A percentile compares a stretch with the other conserved stretches of the same genome.
Evolutionary conservation across 345 rosid species (phyloP).

Genomic region (Cardiospermum halicacabum): DNA sequence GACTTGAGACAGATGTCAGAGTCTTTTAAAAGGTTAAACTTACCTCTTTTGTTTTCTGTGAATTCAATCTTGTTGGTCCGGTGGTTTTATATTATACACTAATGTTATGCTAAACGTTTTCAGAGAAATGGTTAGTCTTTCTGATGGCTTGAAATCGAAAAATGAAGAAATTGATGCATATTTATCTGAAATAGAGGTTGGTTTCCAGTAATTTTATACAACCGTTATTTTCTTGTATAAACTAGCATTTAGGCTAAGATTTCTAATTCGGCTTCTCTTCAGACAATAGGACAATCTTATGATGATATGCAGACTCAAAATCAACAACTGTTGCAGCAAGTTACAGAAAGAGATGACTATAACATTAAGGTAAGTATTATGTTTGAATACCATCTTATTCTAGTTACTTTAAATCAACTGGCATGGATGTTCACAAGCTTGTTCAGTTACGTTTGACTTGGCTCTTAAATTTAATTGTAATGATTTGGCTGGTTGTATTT

Average conservation of each 20-base stretch:
- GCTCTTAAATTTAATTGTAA: not conserved
- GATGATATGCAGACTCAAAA: conserved; percentile 95
- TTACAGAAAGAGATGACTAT: conserved; percentile 96
- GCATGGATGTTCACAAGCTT: not conserved
- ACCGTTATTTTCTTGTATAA: conserved; percentile 17
- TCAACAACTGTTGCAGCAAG: conserved; percentile 89
- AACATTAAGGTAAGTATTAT: conserved; percentile 71
- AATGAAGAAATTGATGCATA: conserved; percentile 88
- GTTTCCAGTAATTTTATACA: conserved; percentile 17
- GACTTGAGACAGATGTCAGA: conserved; percentile 83
- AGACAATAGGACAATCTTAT: conserved; percentile 93
- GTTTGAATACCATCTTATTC: conserved; percentile 8
- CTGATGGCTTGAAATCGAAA: conserved; percentile 73
- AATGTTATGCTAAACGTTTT: conserved; percentile 17
- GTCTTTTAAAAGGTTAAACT: conserved; percentile 66
- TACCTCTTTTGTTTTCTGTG: conserved; percentile 2
- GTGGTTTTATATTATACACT: not conserved
- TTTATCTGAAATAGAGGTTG: conserved; percentile 90
- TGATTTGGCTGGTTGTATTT: not conserved
- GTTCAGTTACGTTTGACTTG: not conserved
- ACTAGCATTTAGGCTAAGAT: conserved; percentile 19
- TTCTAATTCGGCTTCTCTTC: conserved; percentile 30
- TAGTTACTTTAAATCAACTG: not conserved
- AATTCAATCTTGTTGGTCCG: not conserved
- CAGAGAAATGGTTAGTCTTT: conserved; percentile 61